Base-by-base conservation (phyloP, 164 flowering plant species). In the Liquidambar formosana region DNA sequence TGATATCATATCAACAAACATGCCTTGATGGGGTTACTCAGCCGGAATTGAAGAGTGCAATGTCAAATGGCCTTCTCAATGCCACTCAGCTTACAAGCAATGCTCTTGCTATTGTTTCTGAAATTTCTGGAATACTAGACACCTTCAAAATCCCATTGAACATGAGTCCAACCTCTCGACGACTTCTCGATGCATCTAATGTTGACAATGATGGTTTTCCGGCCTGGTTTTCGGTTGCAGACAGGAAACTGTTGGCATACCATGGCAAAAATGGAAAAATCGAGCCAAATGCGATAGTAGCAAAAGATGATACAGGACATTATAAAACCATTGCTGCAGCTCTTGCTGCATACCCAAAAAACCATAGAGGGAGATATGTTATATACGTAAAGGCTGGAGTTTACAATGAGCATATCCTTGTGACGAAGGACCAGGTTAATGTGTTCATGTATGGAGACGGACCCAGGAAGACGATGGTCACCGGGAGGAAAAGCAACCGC, bases 401-500 rank as follows among this genome's bases (percentile, higher is more conserved):
- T 53, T 89, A 89, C 54, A 28, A 80, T 9, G 93, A 89, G 78
- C 44, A 82, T 5, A 57, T 89, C 2, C 63, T 48, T 0, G 76
- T 89, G 19, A 67, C 73, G 0, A 79, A 82, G 69, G 66, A 76
- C 1, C 63, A 53, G 60, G 56, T 28, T 18, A 84, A 84, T 52
- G 78, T 87, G 28, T 77, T 74, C 75, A 85, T 89, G 85, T 82
- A 82, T 49, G 94, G 94, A 61, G 94, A 87, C 57, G 91, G 94
- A 1, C 83, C 88, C 2, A 67, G 79, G 74, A 86, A 68, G 83
- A 81, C 86, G 14, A 74, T 85, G 15, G 71, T 88, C 72, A 83
- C 90, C 0, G 89, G 89, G 1, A 43, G 54, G 8, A 79, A 79
- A 65, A 72, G 62, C 73, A 52, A 25, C 21, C 16, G n/a, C 0